Percentiles rank a stretch among this genome's conserved stretches.
Conservation (phyloP, 768 basidiomycete genomes). For the Hydnum rufescens region DNA sequence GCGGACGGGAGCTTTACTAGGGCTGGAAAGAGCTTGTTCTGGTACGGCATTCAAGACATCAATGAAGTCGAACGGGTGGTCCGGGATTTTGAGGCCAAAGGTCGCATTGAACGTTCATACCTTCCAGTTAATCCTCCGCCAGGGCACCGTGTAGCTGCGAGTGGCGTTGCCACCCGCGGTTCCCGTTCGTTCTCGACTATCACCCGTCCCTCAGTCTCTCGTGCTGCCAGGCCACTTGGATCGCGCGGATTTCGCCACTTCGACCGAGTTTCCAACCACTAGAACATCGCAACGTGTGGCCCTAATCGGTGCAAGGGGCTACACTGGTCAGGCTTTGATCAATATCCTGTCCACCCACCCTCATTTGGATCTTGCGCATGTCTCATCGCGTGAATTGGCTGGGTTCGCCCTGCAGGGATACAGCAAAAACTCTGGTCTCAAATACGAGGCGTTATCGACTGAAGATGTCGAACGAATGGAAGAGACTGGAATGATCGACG, state of each 20-base stretch:
- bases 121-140: constrained; percentile 69
- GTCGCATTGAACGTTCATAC: constrained; percentile 72
- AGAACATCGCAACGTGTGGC: constrained; percentile 81
- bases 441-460: constrained; percentile 61
- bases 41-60: constrained; percentile 89
- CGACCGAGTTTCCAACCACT: constrained; percentile 30
- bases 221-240: constrained; percentile 19
- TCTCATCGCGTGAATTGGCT: constrained; percentile 86
- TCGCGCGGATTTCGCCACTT: constrained; percentile 65
- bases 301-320: constrained; percentile 89
- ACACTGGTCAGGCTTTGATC: constrained; percentile 83
- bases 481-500: constrained; percentile 75
- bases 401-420: constrained; percentile 67
- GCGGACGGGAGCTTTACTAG: constrained; percentile 96
- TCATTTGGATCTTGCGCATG: constrained; percentile 74
- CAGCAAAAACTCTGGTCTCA: constrained; percentile 41
- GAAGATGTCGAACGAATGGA: constrained; percentile 79
- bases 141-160: constrained; percentile 25
- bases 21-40: constrained; percentile 84
- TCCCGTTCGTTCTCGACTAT: constrained; percentile 39
- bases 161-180: constrained; percentile 18
- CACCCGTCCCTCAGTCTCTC: constrained; percentile 22
- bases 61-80: constrained; percentile 80
- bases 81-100: constrained; percentile 40
- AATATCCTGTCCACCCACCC: constrained; percentile 78